Evolutionary conservation across 768 basidiomycete species (phyloP).

Genomic region (Cystobasidiopsis lactophilus): DNA sequence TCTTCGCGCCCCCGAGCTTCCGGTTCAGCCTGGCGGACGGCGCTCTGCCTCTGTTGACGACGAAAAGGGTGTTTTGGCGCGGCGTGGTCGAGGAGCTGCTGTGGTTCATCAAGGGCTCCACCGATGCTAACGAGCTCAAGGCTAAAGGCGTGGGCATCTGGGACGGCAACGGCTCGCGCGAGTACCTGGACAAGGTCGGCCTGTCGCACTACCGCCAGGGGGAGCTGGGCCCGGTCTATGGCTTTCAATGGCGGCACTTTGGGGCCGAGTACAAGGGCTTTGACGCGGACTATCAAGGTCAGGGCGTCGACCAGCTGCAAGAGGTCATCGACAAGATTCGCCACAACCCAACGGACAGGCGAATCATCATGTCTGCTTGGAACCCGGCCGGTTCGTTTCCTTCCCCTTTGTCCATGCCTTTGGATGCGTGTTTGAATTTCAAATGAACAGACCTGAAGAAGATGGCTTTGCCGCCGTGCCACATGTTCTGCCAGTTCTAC

Average conservation of each 20-base stretch:
- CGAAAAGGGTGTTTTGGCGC: conserved; percentile 77
- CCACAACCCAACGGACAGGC: conserved; percentile 72
- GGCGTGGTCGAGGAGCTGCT: conserved; percentile 83
- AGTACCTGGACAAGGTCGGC: conserved; percentile 65
- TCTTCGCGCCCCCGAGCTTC: conserved; percentile 75
- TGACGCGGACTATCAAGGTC: conserved; percentile 12
- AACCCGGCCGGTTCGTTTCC: conserved; percentile 63
- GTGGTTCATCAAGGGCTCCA: conserved; percentile 75
- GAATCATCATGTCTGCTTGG: conserved; percentile 92
- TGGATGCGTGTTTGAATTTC: neutral
- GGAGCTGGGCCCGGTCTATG: conserved; percentile 83
- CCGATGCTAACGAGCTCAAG: conserved; percentile 53
- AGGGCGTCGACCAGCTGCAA: conserved; percentile 51
- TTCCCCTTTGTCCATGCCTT: neutral
- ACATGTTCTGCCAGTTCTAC: conserved; percentile 98
- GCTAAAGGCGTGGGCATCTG: conserved; percentile 81
- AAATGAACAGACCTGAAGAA: conserved; percentile 47
- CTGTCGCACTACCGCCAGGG: conserved; percentile 66
- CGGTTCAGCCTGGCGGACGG: conserved; percentile 61
- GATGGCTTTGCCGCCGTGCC: conserved; percentile 97
- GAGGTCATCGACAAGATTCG: conserved; percentile 83
- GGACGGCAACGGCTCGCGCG: conserved; percentile 84
- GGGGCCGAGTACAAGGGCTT: conserved; percentile 19
- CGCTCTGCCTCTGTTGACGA: conserved; percentile 72
- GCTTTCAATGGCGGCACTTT: conserved; percentile 23